phyloP scores from a whole-genome alignment of 169 alveolate genomes.

The Eimeria acervulina region DNA sequence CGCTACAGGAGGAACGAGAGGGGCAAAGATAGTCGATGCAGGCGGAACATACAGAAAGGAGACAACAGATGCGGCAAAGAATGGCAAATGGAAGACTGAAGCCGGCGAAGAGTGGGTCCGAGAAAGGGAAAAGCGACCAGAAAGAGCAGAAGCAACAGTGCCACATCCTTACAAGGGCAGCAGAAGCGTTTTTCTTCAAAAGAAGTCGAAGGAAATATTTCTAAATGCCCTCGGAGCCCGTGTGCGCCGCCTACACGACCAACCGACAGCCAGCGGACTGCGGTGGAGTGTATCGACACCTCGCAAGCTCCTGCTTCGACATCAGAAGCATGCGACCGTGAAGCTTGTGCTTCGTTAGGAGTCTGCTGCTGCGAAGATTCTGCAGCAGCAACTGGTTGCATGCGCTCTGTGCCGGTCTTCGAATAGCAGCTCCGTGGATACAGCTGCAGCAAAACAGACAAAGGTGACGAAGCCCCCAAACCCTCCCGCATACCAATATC shows the following conservation, averaged over 20 bases:
- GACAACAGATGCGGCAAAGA: neutral
- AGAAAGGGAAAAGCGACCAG: neutral
- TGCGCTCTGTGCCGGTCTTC: neutral
- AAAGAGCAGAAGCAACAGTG: neutral
- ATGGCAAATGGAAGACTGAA: neutral
- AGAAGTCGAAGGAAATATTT: neutral
- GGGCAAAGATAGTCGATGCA: neutral
- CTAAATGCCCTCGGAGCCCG: conserved; percentile 40
- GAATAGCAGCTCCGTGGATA: neutral
- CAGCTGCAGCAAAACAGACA: neutral
- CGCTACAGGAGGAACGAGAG: too few relatives aligned
- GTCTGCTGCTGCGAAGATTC: neutral
- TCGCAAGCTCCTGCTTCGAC: neutral
- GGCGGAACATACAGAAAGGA: neutral
- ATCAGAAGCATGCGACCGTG: neutral
- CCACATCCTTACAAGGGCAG: neutral
- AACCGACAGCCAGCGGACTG: neutral
- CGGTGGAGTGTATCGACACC: neutral
- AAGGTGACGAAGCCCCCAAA: neutral
- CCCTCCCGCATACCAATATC: neutral
- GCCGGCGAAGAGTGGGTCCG: neutral
- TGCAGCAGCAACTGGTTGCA: conserved; percentile 14
- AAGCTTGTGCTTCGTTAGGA: neutral
- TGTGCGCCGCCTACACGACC: conserved; percentile 36
- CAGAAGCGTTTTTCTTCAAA: conserved; percentile 17